These are phyloP conservation scores for Orbilia javanica DNA, from an alignment of 2,329 filamentous ascomycete genomes.

Conservation along the genomic window DNA sequence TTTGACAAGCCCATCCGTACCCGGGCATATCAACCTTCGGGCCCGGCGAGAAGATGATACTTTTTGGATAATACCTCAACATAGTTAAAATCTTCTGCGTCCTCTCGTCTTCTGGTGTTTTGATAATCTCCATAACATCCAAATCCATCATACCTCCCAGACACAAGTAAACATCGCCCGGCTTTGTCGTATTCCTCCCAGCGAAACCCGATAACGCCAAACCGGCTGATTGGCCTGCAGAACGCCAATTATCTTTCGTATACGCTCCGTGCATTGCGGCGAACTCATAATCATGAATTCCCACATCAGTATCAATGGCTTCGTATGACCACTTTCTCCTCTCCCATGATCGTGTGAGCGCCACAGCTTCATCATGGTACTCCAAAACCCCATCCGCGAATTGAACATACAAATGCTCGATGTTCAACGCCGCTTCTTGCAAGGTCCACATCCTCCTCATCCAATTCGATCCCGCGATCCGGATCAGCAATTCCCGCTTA, in stretches of 20 bases:
- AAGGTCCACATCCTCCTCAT: slow-evolving; percentile 60
- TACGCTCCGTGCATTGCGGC: slow-evolving; percentile 18
- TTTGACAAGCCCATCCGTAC: slow-evolving; percentile 44
- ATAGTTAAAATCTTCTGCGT: slow-evolving; percentile 36
- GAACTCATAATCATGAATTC: slow-evolving; percentile 32
- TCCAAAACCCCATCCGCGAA: slow-evolving; percentile 43
- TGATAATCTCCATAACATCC: slow-evolving; percentile 38
- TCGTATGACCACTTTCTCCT: slow-evolving; percentile 38
- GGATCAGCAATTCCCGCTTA: slow-evolving; percentile 42
- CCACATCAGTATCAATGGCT: slow-evolving; percentile 29
- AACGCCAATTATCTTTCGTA: slow-evolving; percentile 10
- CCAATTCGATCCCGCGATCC: slow-evolving; percentile 58
- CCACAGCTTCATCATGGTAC: slow-evolving; percentile 1
- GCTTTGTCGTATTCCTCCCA: slow-evolving; percentile 40
- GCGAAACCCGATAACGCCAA: slow-evolving; percentile 42
- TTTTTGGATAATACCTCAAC: slow-evolving; percentile 35
- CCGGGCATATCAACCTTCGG: slow-evolving; percentile 26
- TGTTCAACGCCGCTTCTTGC: slow-evolving; percentile 58
- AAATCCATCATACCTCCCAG: slow-evolving; percentile 37
- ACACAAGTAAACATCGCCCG: slow-evolving; percentile 42
- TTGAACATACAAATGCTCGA: slow-evolving; percentile 38
- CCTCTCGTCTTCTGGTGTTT: slow-evolving; percentile 33
- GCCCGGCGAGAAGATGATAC: slow-evolving; percentile 46
- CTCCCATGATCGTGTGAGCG: slow-evolving; percentile 33
- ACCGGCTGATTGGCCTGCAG: slow-evolving; percentile 18